These are phyloP conservation scores for Apostasia shenzhenica DNA, from an alignment of 106 monocot genomes.

Conservation along the genomic window DNA sequence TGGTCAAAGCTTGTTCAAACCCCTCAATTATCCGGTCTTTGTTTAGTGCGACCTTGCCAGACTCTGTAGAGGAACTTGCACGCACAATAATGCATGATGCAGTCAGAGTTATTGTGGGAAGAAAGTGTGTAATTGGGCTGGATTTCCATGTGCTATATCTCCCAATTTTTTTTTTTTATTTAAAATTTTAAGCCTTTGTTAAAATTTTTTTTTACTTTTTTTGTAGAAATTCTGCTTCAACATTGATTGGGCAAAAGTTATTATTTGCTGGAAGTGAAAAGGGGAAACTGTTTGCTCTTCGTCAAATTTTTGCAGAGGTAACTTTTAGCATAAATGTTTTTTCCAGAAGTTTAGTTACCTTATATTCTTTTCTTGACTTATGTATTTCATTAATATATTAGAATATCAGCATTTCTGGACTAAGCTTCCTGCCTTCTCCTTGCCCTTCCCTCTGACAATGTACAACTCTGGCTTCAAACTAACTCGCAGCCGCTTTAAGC, in stretches of 20 bases:
- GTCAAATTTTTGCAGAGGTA: conserved; percentile 94
- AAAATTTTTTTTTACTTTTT: conserved; percentile 7
- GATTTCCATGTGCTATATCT: background rate
- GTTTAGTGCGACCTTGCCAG: conserved; percentile 97
- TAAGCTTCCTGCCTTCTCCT: no score
- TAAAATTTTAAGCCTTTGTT: background rate
- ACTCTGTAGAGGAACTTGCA: conserved; percentile 93
- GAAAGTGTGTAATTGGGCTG: conserved; percentile 46
- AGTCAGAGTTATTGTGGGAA: conserved; percentile 81
- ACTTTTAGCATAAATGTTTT: background rate
- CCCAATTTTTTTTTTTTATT: background rate
- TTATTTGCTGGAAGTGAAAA: conserved; percentile 93
- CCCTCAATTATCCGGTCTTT: conserved; percentile 75
- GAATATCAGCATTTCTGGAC: no score
- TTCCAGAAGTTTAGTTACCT: background rate
- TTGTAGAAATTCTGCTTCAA: conserved; percentile 84
- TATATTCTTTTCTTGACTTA: background rate
- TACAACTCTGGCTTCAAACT: no score
- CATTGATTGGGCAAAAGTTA: conserved; percentile 80
- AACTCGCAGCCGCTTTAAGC: no score
- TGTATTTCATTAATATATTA: no score
- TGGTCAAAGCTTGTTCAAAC: conserved; percentile 93
- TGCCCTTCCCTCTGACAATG: no score
- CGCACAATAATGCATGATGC: conserved; percentile 97
- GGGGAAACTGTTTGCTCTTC: conserved; percentile 91